Evolutionary conservation across 192 early-diverging fungal genomes (phyloP).

Genomic region (Podila epigama): DNA sequence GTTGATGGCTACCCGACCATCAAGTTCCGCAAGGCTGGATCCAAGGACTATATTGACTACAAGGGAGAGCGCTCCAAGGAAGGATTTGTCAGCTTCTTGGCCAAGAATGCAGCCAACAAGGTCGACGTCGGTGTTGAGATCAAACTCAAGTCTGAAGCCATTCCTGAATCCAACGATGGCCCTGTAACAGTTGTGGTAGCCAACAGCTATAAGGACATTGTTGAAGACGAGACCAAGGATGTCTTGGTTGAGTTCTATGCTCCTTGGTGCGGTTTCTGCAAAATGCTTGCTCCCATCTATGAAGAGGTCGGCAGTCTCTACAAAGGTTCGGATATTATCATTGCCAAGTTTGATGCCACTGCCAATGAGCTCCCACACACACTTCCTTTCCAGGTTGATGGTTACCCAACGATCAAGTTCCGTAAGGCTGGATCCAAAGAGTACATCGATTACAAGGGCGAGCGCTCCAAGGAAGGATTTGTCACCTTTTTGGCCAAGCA

Average conservation of each 20-base stretch:
- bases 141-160: conserved; percentile 72
- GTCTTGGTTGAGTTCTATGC: conserved; percentile 74
- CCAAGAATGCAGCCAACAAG: conserved; percentile 68
- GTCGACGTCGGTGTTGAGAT: conserved; percentile 13
- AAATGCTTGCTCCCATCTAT: conserved; percentile 72
- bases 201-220: conserved; percentile 78
- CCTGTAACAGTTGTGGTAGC: conserved; percentile 88
- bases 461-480: conserved; percentile 79
- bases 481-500: conserved; percentile 68
- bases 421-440: conserved; percentile 77
- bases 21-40: conserved; percentile 83
- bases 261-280: conserved; percentile 48
- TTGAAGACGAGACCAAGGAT: conserved; percentile 66
- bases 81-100: conserved; percentile 76
- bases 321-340: conserved; percentile 42
- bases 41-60: conserved; percentile 78
- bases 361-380: conserved; percentile 84
- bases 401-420: conserved; percentile 92
- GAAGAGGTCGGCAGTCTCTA: conserved; percentile 50
- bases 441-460: conserved; percentile 80
- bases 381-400: conserved; percentile 70
- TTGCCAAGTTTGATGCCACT: conserved; percentile 93
- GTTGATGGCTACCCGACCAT: conserved; percentile 93
- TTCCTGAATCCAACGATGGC: conserved; percentile 80
- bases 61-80: conserved; percentile 79